phyloP scores from a whole-genome alignment of 768 basidiomycete species.

The Lactarius psammicola region DNA sequence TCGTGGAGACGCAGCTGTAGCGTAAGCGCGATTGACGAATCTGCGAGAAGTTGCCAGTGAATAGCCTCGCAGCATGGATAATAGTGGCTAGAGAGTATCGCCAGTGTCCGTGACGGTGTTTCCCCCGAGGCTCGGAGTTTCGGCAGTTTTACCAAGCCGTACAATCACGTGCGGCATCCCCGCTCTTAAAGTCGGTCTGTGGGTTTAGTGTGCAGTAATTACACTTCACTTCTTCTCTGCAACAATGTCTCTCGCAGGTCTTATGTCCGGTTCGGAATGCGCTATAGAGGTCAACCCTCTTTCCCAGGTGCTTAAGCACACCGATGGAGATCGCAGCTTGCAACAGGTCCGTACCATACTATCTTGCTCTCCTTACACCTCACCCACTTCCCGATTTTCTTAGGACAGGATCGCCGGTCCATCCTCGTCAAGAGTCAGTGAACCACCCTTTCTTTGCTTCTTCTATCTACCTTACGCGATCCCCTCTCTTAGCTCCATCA shows the following conservation, averaged over 20 bases:
- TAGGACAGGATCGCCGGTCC: slow-evolving; percentile 76
- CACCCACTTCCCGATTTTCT: not conserved
- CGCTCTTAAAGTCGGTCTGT: not conserved
- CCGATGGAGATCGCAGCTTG: slow-evolving; percentile 83
- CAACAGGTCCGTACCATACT: slow-evolving; percentile 59
- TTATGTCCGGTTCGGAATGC: slow-evolving; percentile 90
- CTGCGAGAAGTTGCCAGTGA: slow-evolving; percentile 6
- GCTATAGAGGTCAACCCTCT: slow-evolving; percentile 81
- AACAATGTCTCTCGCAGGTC: slow-evolving; percentile 70
- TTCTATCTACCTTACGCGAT: not conserved
- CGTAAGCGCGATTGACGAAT: slow-evolving; percentile 46
- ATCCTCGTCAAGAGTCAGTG: slow-evolving; percentile 64
- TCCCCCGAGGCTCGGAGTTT: slow-evolving; percentile 2
- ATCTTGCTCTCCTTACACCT: slow-evolving; percentile 3
- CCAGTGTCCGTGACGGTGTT: not conserved
- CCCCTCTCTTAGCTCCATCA: slow-evolving; percentile 59
- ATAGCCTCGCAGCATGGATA: slow-evolving; percentile 17
- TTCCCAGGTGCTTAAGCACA: slow-evolving; percentile 85
- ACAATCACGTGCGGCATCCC: slow-evolving; percentile 18
- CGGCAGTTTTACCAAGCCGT: not conserved
- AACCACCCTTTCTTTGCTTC: not conserved
- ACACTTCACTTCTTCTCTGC: slow-evolving; percentile 22
- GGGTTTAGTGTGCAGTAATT: not conserved
- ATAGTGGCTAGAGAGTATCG: not conserved
- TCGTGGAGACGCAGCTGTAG: slow-evolving; percentile 61